Evolutionary conservation across 805 yeast species (phyloP), one percentile per base, ranked within the genome.

Genomic region (Candida quercuum): DNA sequence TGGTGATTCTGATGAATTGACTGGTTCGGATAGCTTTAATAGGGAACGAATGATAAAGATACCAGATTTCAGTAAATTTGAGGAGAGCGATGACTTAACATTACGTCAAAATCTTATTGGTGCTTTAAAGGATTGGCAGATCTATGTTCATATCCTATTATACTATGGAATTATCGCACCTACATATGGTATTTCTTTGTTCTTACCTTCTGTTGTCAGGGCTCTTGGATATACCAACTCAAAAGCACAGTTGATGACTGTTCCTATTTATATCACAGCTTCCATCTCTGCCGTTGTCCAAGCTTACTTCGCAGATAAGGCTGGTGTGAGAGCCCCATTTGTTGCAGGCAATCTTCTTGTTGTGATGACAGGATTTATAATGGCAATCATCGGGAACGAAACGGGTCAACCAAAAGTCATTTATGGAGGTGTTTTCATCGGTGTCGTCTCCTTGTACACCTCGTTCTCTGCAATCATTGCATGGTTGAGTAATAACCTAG

Each of bases 181-280:
- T 19, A 51, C 60, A 6, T 64, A 64, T 39, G 66, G 61, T 10
- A 43, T 66, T 12, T 57, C 71, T 7, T 52, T 63, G 28, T 66
- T 68, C 36, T 46, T 68, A 21, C 74, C 74, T 14, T 58, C 71
- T 13, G 69, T 69, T 38, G 56, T 69, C 39, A 57, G 53, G 26
- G 42, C 38, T 2, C 46, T 69, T 35, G 74, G 74, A 1, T 68
- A 64, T 47, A 46, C 66, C 16, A 51, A 62, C 6, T 53, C 66
- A 5, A 50, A 45, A 17, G 65, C 72, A 0, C 72, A 69, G 48
- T 53, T 66, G 21, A 48, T 69, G 66, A 59, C 71, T 2, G 63
- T 66, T 19, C 73, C 73, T 2, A 54, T 66, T 3, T 67, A 67
- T 44, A 46, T 60, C 14, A 57, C 55, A 14, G 66, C 66, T 3